These are phyloP conservation scores for Boletus rubroflammeus DNA, from an alignment of 768 basidiomycete genomes.

Conservation along the genomic window DNA sequence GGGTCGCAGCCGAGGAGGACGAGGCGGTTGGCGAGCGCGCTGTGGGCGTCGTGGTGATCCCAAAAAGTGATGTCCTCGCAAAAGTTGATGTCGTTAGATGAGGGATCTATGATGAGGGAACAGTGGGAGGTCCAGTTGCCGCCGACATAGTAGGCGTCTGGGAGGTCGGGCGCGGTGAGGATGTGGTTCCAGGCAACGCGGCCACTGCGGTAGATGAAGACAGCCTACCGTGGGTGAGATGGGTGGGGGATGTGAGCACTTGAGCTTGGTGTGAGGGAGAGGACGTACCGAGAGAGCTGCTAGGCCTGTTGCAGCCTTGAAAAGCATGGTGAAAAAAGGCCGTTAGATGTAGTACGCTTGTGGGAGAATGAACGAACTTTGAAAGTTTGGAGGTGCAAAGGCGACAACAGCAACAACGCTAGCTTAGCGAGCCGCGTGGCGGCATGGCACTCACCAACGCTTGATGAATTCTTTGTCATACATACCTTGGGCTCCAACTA, in stretches of 20 bases:
- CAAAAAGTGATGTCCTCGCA: conserved; percentile 70
- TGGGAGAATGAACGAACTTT: neutral
- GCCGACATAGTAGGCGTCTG: conserved; percentile 47
- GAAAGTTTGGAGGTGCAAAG: neutral
- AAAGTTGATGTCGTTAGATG: conserved; percentile 34
- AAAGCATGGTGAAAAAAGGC: conserved; percentile 8
- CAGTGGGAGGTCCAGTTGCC: conserved; percentile 51
- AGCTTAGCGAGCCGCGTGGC: too few species aligned
- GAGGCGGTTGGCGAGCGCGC: conserved; percentile 40
- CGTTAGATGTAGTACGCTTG: neutral
- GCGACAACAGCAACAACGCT: too few species aligned
- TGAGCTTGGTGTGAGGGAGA: neutral
- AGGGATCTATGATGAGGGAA: conserved; percentile 34
- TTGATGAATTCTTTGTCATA: too few species aligned
- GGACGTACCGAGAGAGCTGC: conserved; percentile 11
- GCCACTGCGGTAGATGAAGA: conserved; percentile 45
- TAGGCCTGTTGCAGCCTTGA: conserved; percentile 5
- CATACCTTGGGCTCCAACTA: too few species aligned
- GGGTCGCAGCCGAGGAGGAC: conserved; percentile 44
- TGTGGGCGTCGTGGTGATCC: conserved; percentile 47
- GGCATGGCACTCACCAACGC: too few species aligned
- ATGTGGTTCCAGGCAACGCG: conserved; percentile 40
- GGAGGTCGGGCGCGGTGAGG: conserved; percentile 41
- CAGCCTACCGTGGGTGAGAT: conserved; percentile 32
- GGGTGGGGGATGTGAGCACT: neutral